phyloP scores from a whole-genome alignment of 176 grass and related monocot species.

The Rhynchospora tenuis region DNA sequence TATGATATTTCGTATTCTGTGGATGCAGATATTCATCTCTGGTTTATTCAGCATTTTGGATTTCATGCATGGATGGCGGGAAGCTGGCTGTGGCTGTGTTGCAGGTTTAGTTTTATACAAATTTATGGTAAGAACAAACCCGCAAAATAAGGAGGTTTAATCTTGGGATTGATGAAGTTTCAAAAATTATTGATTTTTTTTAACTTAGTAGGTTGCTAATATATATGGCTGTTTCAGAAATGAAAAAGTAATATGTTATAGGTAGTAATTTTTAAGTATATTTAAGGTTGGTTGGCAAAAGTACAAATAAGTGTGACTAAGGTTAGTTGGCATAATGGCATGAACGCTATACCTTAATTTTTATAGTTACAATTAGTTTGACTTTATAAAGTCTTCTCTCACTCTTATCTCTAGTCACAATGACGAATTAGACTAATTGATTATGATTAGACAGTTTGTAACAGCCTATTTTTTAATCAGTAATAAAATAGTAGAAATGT shows the following conservation, averaged over 20 bases:
- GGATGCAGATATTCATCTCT: neutral
- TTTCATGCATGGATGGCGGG: neutral
- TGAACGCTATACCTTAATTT: no score
- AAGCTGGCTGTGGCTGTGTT: neutral
- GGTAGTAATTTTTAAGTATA: neutral
- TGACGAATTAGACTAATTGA: no score
- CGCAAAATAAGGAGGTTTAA: neutral
- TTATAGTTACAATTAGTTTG: no score
- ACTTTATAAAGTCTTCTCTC: no score
- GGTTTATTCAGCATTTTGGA: neutral
- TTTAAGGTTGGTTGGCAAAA: no score
- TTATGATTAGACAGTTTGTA: no score
- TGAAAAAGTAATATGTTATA: neutral
- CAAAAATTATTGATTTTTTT: neutral
- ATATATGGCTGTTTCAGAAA: neutral
- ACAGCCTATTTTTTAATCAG: no score
- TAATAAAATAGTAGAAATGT: no score
- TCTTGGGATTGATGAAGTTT: neutral
- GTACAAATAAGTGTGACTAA: no score
- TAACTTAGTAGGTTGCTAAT: neutral
- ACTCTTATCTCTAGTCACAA: no score
- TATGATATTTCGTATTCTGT: neutral
- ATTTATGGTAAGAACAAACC: neutral
- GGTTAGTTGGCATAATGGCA: no score
- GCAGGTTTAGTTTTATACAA: neutral